Conservation (phyloP, 768 basidiomycete genomes). For the Clavaria fumosa region DNA sequence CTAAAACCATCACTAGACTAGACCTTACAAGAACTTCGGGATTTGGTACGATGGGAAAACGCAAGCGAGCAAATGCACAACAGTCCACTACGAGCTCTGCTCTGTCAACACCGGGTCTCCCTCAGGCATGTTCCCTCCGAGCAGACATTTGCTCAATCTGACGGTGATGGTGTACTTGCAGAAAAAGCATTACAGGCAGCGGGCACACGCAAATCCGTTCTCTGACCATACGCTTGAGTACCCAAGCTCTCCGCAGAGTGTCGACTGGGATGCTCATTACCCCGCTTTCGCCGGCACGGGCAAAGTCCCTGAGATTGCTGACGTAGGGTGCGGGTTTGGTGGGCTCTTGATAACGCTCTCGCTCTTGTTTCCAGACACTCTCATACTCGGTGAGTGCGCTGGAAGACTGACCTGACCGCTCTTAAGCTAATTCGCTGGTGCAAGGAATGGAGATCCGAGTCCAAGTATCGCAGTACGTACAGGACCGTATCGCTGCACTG, state of each 20-base stretch:
- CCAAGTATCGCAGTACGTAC: slow-evolving; percentile 91
- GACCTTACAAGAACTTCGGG: too few species aligned
- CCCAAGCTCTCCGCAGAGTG: slow-evolving; percentile 53
- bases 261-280: slow-evolving; percentile 78
- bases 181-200: slow-evolving; percentile 77
- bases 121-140: neutral
- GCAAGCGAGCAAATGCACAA: too few species aligned
- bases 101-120: slow-evolving; percentile 42
- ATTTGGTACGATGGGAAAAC: too few species aligned
- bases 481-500: slow-evolving; percentile 85
- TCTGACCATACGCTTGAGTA: slow-evolving; percentile 83
- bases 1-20: too few species aligned
- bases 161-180: too few species aligned
- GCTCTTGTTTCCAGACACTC: slow-evolving; percentile 76
- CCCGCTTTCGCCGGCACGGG: slow-evolving; percentile 45
- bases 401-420: neutral
- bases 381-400: slow-evolving; percentile 71
- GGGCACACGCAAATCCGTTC: slow-evolving; percentile 77
- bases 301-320: slow-evolving; percentile 82
- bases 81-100: too few species aligned
- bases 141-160: neutral
- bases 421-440: neutral
- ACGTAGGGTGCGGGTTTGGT: slow-evolving; percentile 96
- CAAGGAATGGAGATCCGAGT: slow-evolving; percentile 94
- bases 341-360: slow-evolving; percentile 83